These are phyloP conservation scores for Oryza meyeriana DNA, from an alignment of 176 grass and related monocot genomes.

Conservation along the genomic window DNA sequence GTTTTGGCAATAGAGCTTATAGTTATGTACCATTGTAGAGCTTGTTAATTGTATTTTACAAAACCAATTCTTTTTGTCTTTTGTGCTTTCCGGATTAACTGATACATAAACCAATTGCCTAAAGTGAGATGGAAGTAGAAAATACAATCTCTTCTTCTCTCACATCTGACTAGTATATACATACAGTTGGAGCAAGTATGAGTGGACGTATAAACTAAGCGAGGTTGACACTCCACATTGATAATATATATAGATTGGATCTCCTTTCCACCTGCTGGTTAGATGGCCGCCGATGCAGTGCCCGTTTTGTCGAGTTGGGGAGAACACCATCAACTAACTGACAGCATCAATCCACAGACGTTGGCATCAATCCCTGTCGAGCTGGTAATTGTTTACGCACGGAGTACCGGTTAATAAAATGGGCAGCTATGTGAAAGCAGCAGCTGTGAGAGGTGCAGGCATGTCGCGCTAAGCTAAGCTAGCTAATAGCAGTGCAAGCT, in stretches of 20 bases:
- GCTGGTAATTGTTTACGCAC: slow-evolving; percentile 1
- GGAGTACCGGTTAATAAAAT: background rate
- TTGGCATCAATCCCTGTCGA: background rate
- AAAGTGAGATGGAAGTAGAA: background rate
- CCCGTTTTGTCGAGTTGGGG: background rate
- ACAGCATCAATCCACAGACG: background rate
- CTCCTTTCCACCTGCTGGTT: background rate
- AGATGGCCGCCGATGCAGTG: background rate
- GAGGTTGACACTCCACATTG: background rate
- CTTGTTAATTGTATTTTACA: background rate
- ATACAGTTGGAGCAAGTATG: background rate
- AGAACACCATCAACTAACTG: background rate
- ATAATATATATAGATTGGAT: background rate
- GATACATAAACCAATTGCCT: background rate
- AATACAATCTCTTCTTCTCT: background rate
- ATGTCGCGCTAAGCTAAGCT: too few species aligned
- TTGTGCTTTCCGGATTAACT: background rate
- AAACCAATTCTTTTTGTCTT: background rate
- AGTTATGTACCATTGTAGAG: background rate
- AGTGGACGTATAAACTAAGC: background rate
- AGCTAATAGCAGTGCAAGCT: background rate
- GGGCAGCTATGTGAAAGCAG: background rate
- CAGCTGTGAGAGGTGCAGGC: background rate
- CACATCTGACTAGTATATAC: background rate
- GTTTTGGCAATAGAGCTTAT: too few species aligned